phyloP scores from a whole-genome alignment of 108 stramenopile genomes.

The Pseudonitzschia multiseries region DNA sequence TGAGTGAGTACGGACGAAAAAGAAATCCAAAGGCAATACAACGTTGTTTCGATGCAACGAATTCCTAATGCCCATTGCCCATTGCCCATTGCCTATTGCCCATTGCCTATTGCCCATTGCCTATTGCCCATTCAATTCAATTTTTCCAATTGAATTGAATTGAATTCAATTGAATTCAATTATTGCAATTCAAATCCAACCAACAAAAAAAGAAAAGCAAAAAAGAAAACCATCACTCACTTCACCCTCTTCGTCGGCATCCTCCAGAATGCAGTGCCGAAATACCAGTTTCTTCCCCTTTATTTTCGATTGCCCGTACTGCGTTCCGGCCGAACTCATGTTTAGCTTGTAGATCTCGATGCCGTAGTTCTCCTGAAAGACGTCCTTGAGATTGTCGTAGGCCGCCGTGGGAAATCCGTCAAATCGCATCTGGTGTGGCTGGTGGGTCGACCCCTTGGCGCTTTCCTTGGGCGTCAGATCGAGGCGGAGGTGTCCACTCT shows the following conservation, averaged over 20 bases:
- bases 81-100: too few species aligned
- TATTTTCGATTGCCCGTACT: constrained; percentile 77
- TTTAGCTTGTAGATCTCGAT: constrained; percentile 57
- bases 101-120: too few species aligned
- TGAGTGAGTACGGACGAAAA: too few species aligned
- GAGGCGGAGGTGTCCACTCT: constrained; percentile 72
- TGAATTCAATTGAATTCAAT: too few species aligned
- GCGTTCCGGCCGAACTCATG: constrained; percentile 71
- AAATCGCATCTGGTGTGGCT: constrained; percentile 68
- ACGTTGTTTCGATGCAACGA: too few species aligned
- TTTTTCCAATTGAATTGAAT: too few species aligned
- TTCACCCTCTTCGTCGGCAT: constrained; percentile 85
- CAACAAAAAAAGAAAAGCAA: too few species aligned
- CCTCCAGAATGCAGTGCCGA: constrained; percentile 78
- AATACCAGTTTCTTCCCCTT: constrained; percentile 70
- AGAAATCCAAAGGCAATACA: background rate
- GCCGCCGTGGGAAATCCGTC: constrained; percentile 79
- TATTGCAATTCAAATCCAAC: background rate
- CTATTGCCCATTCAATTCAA: too few species aligned
- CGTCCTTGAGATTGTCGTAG: constrained; percentile 46
- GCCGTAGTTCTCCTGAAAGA: constrained; percentile 49
- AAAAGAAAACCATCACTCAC: too few species aligned
- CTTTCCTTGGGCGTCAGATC: constrained; percentile 34
- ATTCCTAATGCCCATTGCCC: too few species aligned
- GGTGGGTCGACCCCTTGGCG: constrained; percentile 17